phyloP scores from a whole-genome alignment of 2,329 filamentous ascomycete species.

The Blastomyces percursus region DNA sequence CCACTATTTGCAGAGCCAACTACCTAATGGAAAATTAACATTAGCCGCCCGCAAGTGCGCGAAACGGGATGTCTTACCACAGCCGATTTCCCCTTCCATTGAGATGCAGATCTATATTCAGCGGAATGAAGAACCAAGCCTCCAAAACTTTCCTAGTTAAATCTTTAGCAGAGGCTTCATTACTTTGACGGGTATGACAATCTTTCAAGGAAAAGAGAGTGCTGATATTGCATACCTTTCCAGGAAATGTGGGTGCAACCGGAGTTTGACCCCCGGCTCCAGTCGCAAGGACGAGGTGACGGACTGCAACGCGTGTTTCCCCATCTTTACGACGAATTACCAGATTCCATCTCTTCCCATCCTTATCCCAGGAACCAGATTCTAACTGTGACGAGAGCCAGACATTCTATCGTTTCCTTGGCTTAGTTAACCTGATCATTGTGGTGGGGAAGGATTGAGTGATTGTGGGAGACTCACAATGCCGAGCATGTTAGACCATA shows the following conservation, averaged over 20 bases:
- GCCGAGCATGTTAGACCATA: conserved; percentile 17
- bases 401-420: conserved; percentile 20
- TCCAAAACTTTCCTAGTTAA: conserved; percentile 24
- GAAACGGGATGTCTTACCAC: conserved; percentile 18
- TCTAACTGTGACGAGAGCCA: conserved; percentile 30
- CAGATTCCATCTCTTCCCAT: conserved; percentile 29
- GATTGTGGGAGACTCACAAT: conserved; percentile 14
- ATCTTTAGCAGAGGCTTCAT: not conserved
- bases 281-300: conserved; percentile 25
- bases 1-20: conserved; percentile 41
- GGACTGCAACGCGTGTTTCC: conserved; percentile 13
- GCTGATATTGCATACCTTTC: conserved; percentile 4
- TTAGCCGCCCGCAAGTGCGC: not conserved
- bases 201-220: not conserved
- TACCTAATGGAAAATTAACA: conserved; percentile 14
- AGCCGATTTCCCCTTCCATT: conserved; percentile 33
- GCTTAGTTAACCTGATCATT: conserved; percentile 1
- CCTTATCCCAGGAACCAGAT: conserved; percentile 30
- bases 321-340: conserved; percentile 20
- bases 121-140: conserved; percentile 29
- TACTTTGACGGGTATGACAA: not conserved
- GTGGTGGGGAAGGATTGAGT: not conserved
- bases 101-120: conserved; percentile 24
- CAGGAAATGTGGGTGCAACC: conserved; percentile 18
- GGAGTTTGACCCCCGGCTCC: conserved; percentile 24